phyloP scores from a whole-genome alignment of 441 rosid species.

The Dalechampia spathulata region DNA sequence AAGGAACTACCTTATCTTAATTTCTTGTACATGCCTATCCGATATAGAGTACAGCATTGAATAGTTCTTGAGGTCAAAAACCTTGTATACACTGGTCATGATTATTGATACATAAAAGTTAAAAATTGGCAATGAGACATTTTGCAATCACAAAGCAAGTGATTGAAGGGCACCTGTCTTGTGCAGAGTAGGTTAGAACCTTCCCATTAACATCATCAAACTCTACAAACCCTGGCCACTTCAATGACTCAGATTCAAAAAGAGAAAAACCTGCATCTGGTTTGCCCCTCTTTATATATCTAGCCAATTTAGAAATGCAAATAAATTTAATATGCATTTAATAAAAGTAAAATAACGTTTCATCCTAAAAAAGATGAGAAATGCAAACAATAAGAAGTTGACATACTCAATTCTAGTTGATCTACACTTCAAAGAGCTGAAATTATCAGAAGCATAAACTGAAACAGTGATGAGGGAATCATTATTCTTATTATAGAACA shows the following conservation, averaged over 20 bases:
- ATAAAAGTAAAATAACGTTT: not conserved
- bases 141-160: not conserved
- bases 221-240: conserved; percentile 92
- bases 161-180: conserved; percentile 42
- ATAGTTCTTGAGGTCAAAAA: conserved; percentile 65
- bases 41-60: conserved; percentile 61
- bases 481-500: conserved; percentile 77
- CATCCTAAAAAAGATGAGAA: too few species aligned
- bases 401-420: conserved; percentile 74
- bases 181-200: conserved; percentile 79
- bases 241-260: conserved; percentile 74
- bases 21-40: conserved; percentile 54
- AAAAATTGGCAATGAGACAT: conserved; percentile 9
- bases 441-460: conserved; percentile 75
- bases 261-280: conserved; percentile 77
- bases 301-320: conserved; percentile 21
- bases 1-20: conserved; percentile 50
- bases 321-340: not conserved
- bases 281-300: conserved; percentile 64
- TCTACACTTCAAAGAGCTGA: conserved; percentile 85
- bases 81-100: conserved; percentile 56
- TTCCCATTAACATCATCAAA: conserved; percentile 89
- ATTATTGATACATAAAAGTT: not conserved
- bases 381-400: not conserved
- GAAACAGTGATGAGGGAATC: conserved; percentile 91